Evolutionary conservation across 495 filamentous ascomycete species (phyloP).

Genomic region (Daldinia decipiens): DNA sequence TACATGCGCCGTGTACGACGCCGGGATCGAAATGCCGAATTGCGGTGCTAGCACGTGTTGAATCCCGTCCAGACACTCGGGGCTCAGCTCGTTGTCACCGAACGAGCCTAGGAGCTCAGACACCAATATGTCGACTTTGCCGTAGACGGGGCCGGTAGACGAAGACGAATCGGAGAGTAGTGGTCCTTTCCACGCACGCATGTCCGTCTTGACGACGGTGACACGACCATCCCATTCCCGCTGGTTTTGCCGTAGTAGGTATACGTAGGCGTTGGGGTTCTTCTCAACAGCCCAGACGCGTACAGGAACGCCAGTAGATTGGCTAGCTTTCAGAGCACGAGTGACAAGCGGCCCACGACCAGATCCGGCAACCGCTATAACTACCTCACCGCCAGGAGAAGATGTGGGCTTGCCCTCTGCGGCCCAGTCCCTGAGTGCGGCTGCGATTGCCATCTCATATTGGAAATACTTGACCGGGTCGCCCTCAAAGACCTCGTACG

Average conservation of each 20-base stretch:
- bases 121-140: conserved; percentile 88
- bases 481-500: conserved; percentile 98
- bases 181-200: conserved; percentile 93
- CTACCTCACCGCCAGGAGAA: conserved; percentile 72
- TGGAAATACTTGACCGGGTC: conserved; percentile 98
- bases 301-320: conserved; percentile 77
- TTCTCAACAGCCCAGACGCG: conserved; percentile 95
- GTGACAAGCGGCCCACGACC: conserved; percentile 92
- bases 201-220: conserved; percentile 91
- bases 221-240: conserved; percentile 78
- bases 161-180: conserved; percentile 48
- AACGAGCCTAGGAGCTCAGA: conserved; percentile 95
- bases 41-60: conserved; percentile 78
- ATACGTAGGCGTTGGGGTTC: conserved; percentile 96
- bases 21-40: conserved; percentile 91
- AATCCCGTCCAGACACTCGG: conserved; percentile 90
- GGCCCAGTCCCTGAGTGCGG: conserved; percentile 84
- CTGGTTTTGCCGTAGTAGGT: conserved; percentile 86
- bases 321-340: conserved; percentile 80
- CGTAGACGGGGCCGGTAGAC: conserved; percentile 47
- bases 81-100: conserved; percentile 88
- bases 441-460: conserved; percentile 85
- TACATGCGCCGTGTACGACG: conserved; percentile 89
- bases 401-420: conserved; percentile 76
- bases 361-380: conserved; percentile 92